Conservation (phyloP, 208 protist genomes). For the Balamuthia mandrillaris region DNA sequence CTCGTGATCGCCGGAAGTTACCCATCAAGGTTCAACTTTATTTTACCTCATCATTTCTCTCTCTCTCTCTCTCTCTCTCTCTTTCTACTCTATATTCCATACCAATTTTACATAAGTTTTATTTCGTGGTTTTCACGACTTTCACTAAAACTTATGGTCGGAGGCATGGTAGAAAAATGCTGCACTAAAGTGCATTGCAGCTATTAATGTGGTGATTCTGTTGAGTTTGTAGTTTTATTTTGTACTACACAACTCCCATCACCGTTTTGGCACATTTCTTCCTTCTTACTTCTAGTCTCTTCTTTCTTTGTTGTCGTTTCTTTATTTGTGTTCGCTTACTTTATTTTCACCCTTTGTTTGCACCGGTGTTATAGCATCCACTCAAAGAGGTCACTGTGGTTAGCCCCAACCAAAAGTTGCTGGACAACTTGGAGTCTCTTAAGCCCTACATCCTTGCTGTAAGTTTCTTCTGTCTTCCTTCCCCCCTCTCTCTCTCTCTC, state of each 20-base stretch:
- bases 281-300: no score
- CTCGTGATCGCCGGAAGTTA: slow-evolving; percentile 89
- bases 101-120: no score
- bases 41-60: not conserved
- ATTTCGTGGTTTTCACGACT: slow-evolving; percentile 12
- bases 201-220: no score
- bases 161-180: no score
- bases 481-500: not conserved
- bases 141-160: not conserved
- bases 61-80: not conserved
- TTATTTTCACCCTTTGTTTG: not conserved
- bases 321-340: not conserved
- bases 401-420: slow-evolving; percentile 3
- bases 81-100: not conserved
- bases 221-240: no score
- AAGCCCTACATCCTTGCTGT: slow-evolving; percentile 39
- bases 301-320: not conserved
- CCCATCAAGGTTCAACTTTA: slow-evolving; percentile 79
- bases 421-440: not conserved
- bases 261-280: no score
- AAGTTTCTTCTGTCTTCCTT: slow-evolving; percentile 63
- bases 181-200: no score
- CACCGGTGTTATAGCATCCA: not conserved
- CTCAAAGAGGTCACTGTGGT: not conserved
- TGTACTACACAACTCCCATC: no score